These are phyloP conservation scores for Musa troglodytarum DNA, from an alignment of 176 grass and related monocot genomes.

Conservation along the genomic window DNA sequence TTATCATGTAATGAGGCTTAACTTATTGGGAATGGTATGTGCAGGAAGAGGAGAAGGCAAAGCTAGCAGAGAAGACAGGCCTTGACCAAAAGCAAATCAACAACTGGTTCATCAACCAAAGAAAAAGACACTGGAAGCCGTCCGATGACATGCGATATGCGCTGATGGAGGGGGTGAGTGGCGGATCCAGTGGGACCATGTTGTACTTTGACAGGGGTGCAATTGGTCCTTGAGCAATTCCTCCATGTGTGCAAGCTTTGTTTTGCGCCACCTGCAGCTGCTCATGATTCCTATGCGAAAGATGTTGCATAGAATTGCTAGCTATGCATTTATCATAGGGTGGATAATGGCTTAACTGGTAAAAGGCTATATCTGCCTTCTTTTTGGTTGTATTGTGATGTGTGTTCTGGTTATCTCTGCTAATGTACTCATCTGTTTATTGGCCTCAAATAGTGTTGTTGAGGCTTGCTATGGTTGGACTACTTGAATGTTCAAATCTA, in stretches of 20 bases:
- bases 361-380: not conserved
- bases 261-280: too few relatives aligned
- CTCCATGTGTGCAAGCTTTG: not conserved
- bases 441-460: too few relatives aligned
- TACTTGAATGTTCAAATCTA: too few relatives aligned
- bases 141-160: slow-evolving; percentile 84
- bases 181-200: slow-evolving; percentile 61
- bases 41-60: slow-evolving; percentile 90
- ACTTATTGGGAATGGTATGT: slow-evolving; percentile 6
- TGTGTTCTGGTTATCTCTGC: too few relatives aligned
- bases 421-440: too few relatives aligned
- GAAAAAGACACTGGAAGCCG: slow-evolving; percentile 90
- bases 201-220: slow-evolving; percentile 80
- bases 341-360: too few relatives aligned
- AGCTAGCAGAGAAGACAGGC: slow-evolving; percentile 58
- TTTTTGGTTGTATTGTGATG: slow-evolving; percentile 8
- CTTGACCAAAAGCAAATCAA: slow-evolving; percentile 89
- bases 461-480: too few relatives aligned
- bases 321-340: too few relatives aligned
- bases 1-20: not conserved
- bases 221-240: slow-evolving; percentile 44
- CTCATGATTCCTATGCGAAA: too few relatives aligned
- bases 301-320: too few relatives aligned
- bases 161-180: slow-evolving; percentile 64
- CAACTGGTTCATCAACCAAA: slow-evolving; percentile 98